Evolutionary conservation across 176 grass and related monocot species (phyloP).

Genomic region (Oryza nivara): DNA sequence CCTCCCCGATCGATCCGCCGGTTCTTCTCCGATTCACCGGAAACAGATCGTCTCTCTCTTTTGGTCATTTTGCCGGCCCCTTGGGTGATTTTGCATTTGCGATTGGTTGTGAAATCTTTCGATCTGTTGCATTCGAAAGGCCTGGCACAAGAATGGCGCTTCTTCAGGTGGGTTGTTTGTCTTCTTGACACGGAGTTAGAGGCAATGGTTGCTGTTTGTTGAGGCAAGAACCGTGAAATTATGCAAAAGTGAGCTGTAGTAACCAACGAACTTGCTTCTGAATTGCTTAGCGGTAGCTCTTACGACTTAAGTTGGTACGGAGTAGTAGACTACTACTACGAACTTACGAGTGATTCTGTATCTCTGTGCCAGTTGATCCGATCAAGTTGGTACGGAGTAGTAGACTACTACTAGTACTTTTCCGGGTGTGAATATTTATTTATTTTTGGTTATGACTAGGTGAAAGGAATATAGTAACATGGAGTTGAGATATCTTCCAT

Average conservation of each 20-base stretch:
- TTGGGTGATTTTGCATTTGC: background rate
- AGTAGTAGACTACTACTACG: no score
- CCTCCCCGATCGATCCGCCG: background rate
- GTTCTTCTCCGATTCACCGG: background rate
- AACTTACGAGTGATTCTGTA: background rate
- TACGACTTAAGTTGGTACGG: no score
- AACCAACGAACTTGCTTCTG: background rate
- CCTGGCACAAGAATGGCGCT: background rate
- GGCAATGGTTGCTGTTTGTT: background rate
- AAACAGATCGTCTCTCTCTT: background rate
- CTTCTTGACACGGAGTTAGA: background rate
- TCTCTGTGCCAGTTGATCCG: background rate
- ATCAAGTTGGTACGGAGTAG: background rate
- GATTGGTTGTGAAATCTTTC: background rate
- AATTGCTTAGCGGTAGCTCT: background rate
- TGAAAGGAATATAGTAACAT: background rate
- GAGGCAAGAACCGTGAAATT: background rate
- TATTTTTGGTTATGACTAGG: background rate
- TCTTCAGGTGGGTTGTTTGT: background rate
- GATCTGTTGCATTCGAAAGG: background rate
- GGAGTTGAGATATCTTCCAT: background rate
- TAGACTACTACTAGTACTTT: background rate
- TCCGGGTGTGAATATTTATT: background rate
- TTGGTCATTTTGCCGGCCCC: no score
- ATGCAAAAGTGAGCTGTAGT: background rate